A percentile compares a stretch with the other conserved stretches of the same genome.
Conservation (phyloP, 2,329 filamentous ascomycete genomes). For the Rutstroemia sp. region DNA sequence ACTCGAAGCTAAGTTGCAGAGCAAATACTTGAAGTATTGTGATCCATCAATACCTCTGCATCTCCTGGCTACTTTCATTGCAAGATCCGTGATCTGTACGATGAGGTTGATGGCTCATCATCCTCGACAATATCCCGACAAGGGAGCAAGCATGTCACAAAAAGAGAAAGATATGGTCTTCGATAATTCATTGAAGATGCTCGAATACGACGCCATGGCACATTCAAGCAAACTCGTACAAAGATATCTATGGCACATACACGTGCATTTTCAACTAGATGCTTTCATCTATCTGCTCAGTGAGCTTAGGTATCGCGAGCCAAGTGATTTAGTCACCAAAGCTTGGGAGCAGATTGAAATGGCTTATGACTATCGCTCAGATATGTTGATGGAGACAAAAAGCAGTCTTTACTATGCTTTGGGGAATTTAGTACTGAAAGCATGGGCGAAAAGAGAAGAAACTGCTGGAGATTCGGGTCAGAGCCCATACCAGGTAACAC, state of each 20-base stretch:
- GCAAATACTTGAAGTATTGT: conserved; percentile 35
- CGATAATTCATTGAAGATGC: conserved; percentile 30
- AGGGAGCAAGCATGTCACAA: conserved; percentile 26
- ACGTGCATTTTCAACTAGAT: conserved; percentile 30
- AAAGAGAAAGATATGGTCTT: conserved; percentile 30
- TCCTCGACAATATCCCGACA: conserved; percentile 26
- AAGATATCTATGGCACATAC: conserved; percentile 31
- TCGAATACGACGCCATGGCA: conserved; percentile 30
- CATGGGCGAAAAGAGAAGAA: conserved; percentile 27
- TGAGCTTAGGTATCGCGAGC: conserved; percentile 27
- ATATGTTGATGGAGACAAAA: conserved; percentile 24
- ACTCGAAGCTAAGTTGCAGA: conserved; percentile 30
- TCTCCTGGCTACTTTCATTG: conserved; percentile 22
- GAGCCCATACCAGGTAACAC: not conserved
- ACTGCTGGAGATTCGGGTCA: conserved; percentile 8
- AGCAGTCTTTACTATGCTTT: conserved; percentile 24
- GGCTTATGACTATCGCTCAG: conserved; percentile 25
- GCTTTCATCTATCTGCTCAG: conserved; percentile 31
- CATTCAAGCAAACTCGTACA: conserved; percentile 25
- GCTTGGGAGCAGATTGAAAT: conserved; percentile 27
- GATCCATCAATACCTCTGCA: conserved; percentile 36
- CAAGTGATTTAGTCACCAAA: conserved; percentile 25
- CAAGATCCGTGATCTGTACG: conserved; percentile 25
- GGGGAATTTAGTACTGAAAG: conserved; percentile 26
- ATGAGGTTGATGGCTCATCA: conserved; percentile 30